Evolutionary conservation across 306 rosid genomes (phyloP), one percentile per base, ranked within the genome.

Genomic region (Pueraria montana): DNA sequence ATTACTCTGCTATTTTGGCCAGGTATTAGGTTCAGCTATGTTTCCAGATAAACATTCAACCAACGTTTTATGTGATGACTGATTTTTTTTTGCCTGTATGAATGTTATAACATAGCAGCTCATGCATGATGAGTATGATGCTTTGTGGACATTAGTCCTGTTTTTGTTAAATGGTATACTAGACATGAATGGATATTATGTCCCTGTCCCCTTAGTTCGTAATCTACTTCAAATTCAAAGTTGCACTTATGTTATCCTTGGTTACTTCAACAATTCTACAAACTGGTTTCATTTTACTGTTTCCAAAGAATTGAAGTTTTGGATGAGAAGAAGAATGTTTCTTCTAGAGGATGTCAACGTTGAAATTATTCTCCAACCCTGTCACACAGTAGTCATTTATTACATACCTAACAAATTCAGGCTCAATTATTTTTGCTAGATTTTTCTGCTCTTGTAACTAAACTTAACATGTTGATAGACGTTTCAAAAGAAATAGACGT

Each of bases 111-210:
- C 56, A 14, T 74, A 27, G 77, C 56, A 27, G 50, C 71, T 36
- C 74, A 72, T 50, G 82, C 69, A 36, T 58, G 79, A 68, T 20
- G 52, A 18, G 71, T 13, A 55, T 42, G 82, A 52, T 63, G 74
- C 77, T 55, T 20, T 27, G 36, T 70, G 34, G 79, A 49, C 30
- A 77, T 83, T 77, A 34, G 70, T 61, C 55, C 11, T 71, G n/a
- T 58, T 53, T 83, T 55, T 45, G 77, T 63, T 71, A 18, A 50
- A 86, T 76, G 71, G 46, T 67, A 38, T 59, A 68, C 30, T 79
- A 21, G 76, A 79, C 43, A 14, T 20, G 46, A 59, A 30, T 46
- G 55, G 65, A 4, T 34, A 6, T 34, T 34, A 34, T 34, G 5
- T 34, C 40, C 32, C 32, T 34, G 5, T 34, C 40, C 32, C 32